Evolutionary conservation across 1,284 basidiomycete genomes (phyloP).

Genomic region (Trametes pubescens): DNA sequence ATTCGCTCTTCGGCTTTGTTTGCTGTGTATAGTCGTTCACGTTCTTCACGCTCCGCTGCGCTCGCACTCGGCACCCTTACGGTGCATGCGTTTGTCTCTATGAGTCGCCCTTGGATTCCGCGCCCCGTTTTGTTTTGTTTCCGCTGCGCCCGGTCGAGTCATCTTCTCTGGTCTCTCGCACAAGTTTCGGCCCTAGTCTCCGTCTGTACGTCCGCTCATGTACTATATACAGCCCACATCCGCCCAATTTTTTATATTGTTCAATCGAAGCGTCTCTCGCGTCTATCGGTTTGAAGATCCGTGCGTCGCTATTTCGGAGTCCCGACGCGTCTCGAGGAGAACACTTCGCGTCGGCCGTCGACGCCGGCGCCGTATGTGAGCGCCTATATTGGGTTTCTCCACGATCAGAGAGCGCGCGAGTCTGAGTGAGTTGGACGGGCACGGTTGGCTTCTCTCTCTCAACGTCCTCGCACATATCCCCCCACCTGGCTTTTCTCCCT

Average conservation of each 20-base stretch:
- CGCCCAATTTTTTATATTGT: background rate
- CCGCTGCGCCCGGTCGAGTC: background rate
- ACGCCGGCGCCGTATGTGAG: background rate
- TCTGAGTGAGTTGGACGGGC: too few species aligned
- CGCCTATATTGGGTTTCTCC: too few species aligned
- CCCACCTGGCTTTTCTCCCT: too few species aligned
- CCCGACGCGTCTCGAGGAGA: too few species aligned
- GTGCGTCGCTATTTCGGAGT: too few species aligned
- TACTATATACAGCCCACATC: conserved; percentile 23
- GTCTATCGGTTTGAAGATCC: background rate
- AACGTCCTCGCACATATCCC: too few species aligned
- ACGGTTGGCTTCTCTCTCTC: too few species aligned
- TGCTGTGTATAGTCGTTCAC: conserved; percentile 30
- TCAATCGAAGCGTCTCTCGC: background rate
- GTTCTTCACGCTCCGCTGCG: background rate
- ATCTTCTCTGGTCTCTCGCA: background rate
- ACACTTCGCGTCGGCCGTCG: too few species aligned
- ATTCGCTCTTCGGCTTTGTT: conserved; percentile 24
- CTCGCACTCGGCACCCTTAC: background rate
- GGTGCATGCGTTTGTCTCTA: too few species aligned
- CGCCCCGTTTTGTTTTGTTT: too few species aligned
- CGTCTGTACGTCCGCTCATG: conserved; percentile 27
- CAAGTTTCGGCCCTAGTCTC: conserved; percentile 9
- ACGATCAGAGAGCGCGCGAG: too few species aligned
- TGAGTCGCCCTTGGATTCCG: too few species aligned